Evolutionary conservation across 352 stramenopile species (phyloP).

Genomic region (Pythium dissimile): DNA sequence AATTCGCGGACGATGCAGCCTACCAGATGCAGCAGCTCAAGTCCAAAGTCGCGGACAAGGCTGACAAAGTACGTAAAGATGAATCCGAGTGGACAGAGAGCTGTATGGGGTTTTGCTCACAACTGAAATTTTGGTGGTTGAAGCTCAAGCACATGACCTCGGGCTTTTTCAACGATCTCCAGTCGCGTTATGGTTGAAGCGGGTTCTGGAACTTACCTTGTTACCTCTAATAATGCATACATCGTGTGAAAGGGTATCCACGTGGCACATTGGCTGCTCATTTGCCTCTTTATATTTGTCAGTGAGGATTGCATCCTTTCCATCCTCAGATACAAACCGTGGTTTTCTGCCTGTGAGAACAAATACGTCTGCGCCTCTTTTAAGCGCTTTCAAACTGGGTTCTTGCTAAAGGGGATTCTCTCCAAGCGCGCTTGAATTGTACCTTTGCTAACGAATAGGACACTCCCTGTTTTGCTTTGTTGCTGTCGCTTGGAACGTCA

Average conservation of each 20-base stretch:
- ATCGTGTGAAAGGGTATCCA: conserved; percentile 20
- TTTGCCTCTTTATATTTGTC: no score
- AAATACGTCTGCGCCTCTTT: background rate
- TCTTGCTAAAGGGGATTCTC: background rate
- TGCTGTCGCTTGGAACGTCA: conserved; percentile 14
- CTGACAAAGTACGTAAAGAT: conserved; percentile 47
- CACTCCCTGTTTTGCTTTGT: background rate
- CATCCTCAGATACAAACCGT: no score
- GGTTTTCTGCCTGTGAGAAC: background rate
- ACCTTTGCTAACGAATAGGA: conserved; percentile 21
- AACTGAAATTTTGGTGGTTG: background rate
- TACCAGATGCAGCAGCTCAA: conserved; percentile 88
- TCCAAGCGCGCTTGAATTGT: conserved; percentile 17
- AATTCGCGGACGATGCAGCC: conserved; percentile 66
- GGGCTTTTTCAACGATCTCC: conserved; percentile 85
- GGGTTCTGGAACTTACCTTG: conserved; percentile 6
- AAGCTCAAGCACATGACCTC: conserved; percentile 90
- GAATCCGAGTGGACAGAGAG: no score
- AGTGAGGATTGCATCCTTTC: no score
- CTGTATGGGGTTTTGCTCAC: background rate
- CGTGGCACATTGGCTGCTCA: no score
- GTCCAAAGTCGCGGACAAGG: conserved; percentile 77
- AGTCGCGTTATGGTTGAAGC: conserved; percentile 67
- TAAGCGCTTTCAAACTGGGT: no score
- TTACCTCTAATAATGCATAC: conserved; percentile 18